Evolutionary conservation across 306 rosid genomes (phyloP).

Genomic region (Sophora flavescens): DNA sequence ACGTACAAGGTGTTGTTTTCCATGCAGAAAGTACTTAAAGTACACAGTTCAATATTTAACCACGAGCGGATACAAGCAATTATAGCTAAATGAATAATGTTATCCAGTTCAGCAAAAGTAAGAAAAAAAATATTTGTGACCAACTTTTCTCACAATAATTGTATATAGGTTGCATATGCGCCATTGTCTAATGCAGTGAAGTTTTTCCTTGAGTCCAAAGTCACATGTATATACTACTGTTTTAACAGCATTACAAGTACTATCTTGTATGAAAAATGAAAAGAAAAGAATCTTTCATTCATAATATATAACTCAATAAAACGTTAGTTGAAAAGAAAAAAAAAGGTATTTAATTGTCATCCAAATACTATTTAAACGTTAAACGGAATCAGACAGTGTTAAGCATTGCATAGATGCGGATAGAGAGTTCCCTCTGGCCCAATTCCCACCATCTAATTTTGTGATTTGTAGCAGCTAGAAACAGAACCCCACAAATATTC

Average conservation of each 20-base stretch:
- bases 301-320: conserved; percentile 4
- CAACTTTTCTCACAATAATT: not conserved
- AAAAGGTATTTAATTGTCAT: not conserved
- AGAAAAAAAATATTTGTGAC: not conserved
- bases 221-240: not conserved
- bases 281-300: not conserved
- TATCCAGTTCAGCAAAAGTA: not conserved
- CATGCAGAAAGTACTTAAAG: conserved; percentile 37
- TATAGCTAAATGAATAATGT: not conserved
- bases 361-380: not conserved
- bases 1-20: conserved; percentile 33
- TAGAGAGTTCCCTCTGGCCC: not conserved
- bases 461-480: not conserved
- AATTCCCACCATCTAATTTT: not conserved
- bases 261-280: not conserved
- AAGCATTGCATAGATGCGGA: not conserved
- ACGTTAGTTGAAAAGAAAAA: not conserved
- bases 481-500: no score
- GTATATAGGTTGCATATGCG: not conserved
- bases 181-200: not conserved
- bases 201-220: not conserved
- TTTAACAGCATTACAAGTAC: not conserved
- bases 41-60: conserved; percentile 17
- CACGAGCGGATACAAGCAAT: not conserved
- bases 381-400: not conserved